A percentile compares a stretch with the other conserved stretches of the same genome.
Conservation (phyloP, 202 grass and related monocot genomes). For the Cymbopogon flexuosus region DNA sequence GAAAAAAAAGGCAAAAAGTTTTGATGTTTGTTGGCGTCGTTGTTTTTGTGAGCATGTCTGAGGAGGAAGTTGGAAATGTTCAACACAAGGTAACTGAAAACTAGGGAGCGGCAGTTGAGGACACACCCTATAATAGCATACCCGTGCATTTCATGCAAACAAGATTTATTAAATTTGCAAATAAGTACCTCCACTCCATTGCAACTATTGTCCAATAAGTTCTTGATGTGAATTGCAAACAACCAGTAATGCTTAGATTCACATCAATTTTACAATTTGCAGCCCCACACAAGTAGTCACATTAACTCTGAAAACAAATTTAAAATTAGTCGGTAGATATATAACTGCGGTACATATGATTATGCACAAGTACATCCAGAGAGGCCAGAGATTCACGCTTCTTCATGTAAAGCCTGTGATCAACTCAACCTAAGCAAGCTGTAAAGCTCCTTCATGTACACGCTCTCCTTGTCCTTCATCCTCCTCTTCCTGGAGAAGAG, state of each 20-base stretch:
- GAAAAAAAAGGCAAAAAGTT: not conserved
- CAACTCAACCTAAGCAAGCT: conserved; percentile 47
- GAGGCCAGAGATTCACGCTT: no score
- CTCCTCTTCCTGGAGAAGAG: conserved; percentile 54
- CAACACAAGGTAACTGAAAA: conserved; percentile 31
- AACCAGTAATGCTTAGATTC: not conserved
- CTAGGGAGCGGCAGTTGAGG: conserved; percentile 28
- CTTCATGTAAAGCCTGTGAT: conserved; percentile 14
- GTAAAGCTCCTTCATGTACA: conserved; percentile 64
- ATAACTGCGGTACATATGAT: not conserved
- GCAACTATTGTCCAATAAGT: not conserved
- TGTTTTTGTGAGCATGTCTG: conserved; percentile 13
- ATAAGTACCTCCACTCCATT: not conserved
- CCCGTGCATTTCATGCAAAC: not conserved
- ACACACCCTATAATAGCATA: conserved; percentile 26
- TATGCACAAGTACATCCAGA: not conserved
- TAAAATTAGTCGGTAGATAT: conserved; percentile 9
- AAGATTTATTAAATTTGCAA: not conserved
- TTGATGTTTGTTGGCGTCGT: conserved; percentile 26
- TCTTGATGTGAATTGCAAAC: not conserved
- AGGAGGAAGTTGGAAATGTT: conserved; percentile 31
- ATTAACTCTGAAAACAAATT: not conserved
- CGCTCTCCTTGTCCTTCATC: conserved; percentile 37
- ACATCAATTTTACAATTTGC: conserved; percentile 19
- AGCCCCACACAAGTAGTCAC: not conserved